Evolutionary conservation across 2,329 filamentous ascomycete genomes (phyloP).

Genomic region (Basipetospora chlamydospora): DNA sequence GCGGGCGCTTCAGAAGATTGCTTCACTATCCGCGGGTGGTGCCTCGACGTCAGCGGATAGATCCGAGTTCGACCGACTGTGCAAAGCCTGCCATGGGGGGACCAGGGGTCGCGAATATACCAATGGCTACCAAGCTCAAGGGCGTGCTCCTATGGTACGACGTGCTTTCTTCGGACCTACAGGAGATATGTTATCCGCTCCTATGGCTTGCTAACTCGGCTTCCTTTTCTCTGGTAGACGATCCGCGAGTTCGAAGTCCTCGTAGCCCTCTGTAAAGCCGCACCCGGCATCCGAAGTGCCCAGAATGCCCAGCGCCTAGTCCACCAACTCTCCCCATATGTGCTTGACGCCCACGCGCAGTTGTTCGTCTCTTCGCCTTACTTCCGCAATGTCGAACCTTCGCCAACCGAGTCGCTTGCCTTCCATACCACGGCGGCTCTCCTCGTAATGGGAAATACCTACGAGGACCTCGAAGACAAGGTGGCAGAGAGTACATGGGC

Average conservation of each 20-base stretch:
- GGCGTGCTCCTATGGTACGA: conserved; percentile 46
- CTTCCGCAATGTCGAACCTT: conserved; percentile 70
- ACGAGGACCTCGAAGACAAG: conserved; percentile 50
- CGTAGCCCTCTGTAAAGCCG: conserved; percentile 80
- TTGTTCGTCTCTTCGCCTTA: conserved; percentile 66
- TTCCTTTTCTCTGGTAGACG: conserved; percentile 38
- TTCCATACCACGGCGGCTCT: conserved; percentile 68
- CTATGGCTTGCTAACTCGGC: neutral
- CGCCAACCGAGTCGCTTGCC: conserved; percentile 74
- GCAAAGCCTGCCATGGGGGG: conserved; percentile 38
- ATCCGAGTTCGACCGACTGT: conserved; percentile 49
- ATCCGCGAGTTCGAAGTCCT: conserved; percentile 86
- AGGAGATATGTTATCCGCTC: no score
- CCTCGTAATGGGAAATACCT: conserved; percentile 63
- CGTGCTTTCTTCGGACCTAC: no score
- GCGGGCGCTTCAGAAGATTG: conserved; percentile 50
- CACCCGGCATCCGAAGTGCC: conserved; percentile 54
- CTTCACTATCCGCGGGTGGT: conserved; percentile 43
- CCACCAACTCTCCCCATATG: conserved; percentile 68
- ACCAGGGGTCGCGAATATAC: conserved; percentile 25
- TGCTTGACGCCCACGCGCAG: conserved; percentile 73
- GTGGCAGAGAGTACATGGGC: conserved; percentile 52
- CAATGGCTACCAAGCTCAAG: conserved; percentile 30
- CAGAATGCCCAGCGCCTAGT: conserved; percentile 66
- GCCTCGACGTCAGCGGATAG: conserved; percentile 40